phyloP scores from a whole-genome alignment of 768 basidiomycete species.

The Termitomyces sp. region DNA sequence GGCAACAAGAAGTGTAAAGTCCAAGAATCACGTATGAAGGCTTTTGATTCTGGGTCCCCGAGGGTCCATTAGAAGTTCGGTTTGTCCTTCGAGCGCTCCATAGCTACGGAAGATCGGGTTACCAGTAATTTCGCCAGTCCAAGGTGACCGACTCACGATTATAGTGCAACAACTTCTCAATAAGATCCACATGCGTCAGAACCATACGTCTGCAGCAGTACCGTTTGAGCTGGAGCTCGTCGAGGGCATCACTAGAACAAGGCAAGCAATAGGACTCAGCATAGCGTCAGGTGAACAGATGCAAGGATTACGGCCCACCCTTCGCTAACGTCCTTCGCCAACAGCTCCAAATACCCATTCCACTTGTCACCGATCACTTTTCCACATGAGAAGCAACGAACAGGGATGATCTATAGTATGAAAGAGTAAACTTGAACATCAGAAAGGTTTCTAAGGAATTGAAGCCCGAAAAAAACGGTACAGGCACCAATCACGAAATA shows the following conservation, averaged over 20 bases:
- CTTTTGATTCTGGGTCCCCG: background rate
- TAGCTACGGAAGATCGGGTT: constrained; percentile 25
- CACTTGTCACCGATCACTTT: constrained; percentile 98
- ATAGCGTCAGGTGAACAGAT: background rate
- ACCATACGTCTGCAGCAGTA: constrained; percentile 99
- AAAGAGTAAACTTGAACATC: background rate
- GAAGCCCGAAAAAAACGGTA: background rate
- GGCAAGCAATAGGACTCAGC: background rate
- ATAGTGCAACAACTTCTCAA: constrained; percentile 95
- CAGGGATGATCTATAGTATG: constrained; percentile 79
- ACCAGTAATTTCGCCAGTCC: background rate
- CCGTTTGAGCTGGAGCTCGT: constrained; percentile 83
- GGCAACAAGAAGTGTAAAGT: background rate
- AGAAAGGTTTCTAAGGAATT: background rate
- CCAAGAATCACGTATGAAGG: background rate
- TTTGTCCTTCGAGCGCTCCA: constrained; percentile 49
- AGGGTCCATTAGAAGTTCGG: constrained; percentile 15
- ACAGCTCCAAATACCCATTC: constrained; percentile 80
- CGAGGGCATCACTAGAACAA: constrained; percentile 73
- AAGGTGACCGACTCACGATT: constrained; percentile 62
- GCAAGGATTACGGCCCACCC: constrained; percentile 53
- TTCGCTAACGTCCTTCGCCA: constrained; percentile 81
- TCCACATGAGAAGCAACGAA: constrained; percentile 94
- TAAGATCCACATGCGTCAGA: constrained; percentile 94
- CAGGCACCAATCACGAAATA: background rate